Evolutionary conservation across 1,139 yeast species (phyloP), one percentile per base, ranked within the genome.

Genomic region (Yamadazyma sp.): DNA sequence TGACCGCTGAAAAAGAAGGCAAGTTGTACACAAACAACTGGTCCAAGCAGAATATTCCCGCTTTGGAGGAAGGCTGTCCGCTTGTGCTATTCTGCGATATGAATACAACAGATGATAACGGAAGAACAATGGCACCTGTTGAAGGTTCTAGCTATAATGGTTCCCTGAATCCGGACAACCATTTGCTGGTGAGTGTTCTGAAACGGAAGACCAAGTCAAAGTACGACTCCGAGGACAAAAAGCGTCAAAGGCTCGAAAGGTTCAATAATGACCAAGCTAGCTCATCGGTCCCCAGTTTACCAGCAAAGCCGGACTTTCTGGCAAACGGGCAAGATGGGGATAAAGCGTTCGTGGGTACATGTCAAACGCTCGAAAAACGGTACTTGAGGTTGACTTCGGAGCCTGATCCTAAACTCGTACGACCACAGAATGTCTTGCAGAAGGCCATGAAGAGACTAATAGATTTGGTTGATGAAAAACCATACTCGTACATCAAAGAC

Each of bases 301-400:
- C 47, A 5, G 2, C 36, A 10, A 41, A 37, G 25, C 47, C 47
- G 9, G 14, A 24, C 10, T 29, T 28, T 36, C 33, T 26, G 12
- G 44, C 47, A 31, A 23, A 20, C 10, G 4, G 29, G 2, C 22
- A 7, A 11, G 8, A n/a, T n/a, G n/a, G n/a, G n/a, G n/a, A 24
- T 18, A 34, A 33, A 2, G 58, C 59, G 1, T 66, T 91, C 5
- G 73, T 84, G 4, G 98, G 98, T 0, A 69, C 76, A 3, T 76
- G 85, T 51, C 71, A 72, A 31, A 67, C 58, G 2, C 57, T 92
- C 25, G 97, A 91, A 50, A 92, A 92, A 58, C 69, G 77, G 37
- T 92, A 88, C 56, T 66, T 88, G 26, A 72, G 98, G 47, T 66
- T 92, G 43, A 92, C 98, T 0, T 87, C 96, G 1, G 97, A 83